Base-by-base conservation (phyloP, 2,329 filamentous ascomycete genomes). In the Esteya vermicola region DNA sequence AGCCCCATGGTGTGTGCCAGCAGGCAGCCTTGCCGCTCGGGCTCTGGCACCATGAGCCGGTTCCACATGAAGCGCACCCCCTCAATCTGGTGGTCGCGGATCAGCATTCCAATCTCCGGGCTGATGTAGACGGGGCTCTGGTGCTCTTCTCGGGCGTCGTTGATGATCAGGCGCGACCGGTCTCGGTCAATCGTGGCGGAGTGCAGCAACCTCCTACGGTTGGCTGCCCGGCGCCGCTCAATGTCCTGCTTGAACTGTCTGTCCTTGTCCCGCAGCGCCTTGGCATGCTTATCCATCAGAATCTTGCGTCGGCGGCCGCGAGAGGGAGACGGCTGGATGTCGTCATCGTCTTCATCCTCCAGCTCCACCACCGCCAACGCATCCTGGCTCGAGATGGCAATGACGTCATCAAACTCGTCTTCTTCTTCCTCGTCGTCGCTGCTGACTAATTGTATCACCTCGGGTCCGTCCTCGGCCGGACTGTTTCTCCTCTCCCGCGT, bases 1-100 rank as follows among this genome's bases (percentile, higher is more conserved):
- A 94, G 61, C 2, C 88, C 88, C 86, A 94, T 94, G 0, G 83
- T 85, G 55, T 94, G 86, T 6, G 86, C 82, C 18, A 94, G 65
- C 12, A 93, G 67, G 52, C 84, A 93, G 3, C 86, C 86, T 56
- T 86, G 78, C 16, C 68, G 67, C 6, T 64, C 61, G 4, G 67
- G 61, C 2, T 63, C 54, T 41, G 77, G 70, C 25, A 70, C 67
- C 6, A 89, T 72, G 33, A 94, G 63, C 47, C 89, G 81, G 48
- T 85, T 78, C 85, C 88, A 95, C 65, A 95, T 72, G 57, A 94
- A 94, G 10, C 79, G 78, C 18, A 94, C 75, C 2, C 88, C 88
- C 1, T 75, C 67, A 35, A 93, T 65, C 52, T 95, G 88, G 56
- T 94, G 85, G 9, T 75, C 65, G 50, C 91, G 89, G 45, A 93